Conservation (phyloP, 2,329 filamentous ascomycete genomes). For the Aspergillus versicolor region DNA sequence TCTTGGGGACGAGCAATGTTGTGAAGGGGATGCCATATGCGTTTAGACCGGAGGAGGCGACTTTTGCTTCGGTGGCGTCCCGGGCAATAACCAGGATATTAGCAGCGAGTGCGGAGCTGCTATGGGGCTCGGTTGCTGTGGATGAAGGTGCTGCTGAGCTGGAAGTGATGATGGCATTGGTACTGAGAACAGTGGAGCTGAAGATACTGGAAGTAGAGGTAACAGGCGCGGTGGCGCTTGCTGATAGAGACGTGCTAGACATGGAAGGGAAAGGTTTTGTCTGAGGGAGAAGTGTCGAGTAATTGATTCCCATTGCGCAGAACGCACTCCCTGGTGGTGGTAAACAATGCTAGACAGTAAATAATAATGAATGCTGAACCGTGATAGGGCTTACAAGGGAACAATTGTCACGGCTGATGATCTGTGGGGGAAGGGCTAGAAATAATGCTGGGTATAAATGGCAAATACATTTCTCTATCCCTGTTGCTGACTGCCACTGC, state of each 20-base stretch:
- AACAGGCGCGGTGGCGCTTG: not conserved
- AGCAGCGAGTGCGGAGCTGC: slow-evolving; percentile 19
- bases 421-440: not conserved
- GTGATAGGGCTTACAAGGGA: not conserved
- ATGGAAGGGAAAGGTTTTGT: not conserved
- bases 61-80: slow-evolving; percentile 50
- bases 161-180: too few relatives aligned
- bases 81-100: slow-evolving; percentile 59
- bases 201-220: not conserved
- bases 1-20: slow-evolving; percentile 54
- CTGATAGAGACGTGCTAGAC: not conserved
- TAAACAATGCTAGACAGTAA: not conserved
- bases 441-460: not conserved
- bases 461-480: not conserved
- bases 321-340: not conserved
- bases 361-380: too few relatives aligned
- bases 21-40: slow-evolving; percentile 62
- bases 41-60: slow-evolving; percentile 55
- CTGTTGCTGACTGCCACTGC: not conserved
- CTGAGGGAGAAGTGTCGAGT: not conserved
- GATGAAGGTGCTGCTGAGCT: too few relatives aligned
- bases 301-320: not conserved
- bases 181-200: not conserved
- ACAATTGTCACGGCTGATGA: not conserved
- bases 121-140: too few relatives aligned